Percentiles rank a stretch among this genome's conserved stretches.
Conservation (phyloP, 208 protist genomes). For the Pavlovales sp. region DNA sequence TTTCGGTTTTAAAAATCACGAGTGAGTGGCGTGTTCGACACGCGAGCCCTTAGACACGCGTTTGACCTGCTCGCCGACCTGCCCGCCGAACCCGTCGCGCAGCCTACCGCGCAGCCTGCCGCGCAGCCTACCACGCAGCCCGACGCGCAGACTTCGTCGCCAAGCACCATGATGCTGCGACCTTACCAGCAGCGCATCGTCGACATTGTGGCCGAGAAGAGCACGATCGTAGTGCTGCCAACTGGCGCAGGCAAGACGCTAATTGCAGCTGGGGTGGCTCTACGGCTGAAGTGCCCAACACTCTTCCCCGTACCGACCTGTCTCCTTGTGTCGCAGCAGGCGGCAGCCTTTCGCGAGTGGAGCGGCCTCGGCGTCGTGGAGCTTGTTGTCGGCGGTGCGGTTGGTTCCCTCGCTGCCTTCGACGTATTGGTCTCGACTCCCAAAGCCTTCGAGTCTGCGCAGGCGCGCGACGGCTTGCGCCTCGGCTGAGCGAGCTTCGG, state of each 20-base stretch:
- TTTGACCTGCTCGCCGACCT: no score
- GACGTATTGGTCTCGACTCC: constrained; percentile 40
- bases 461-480: background rate
- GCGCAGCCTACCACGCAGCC: no score
- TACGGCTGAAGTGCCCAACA: background rate
- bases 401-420: constrained; percentile 3
- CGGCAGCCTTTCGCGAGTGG: constrained; percentile 25
- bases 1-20: no score
- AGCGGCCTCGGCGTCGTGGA: background rate
- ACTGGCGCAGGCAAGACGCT: constrained; percentile 43
- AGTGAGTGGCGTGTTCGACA: no score
- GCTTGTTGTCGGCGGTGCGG: background rate
- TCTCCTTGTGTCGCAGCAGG: constrained; percentile 36
- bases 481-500: background rate
- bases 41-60: no score
- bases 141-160: no score
- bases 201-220: background rate
- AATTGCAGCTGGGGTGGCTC: background rate
- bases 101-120: no score
- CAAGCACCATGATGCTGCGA: no score
- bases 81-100: no score
- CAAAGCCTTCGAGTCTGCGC: constrained; percentile 34
- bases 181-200: constrained; percentile 35
- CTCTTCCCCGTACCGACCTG: constrained; percentile 29
- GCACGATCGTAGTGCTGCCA: constrained; percentile 32